Evolutionary conservation across 371 early-diverging fungal species (phyloP), one percentile per base, ranked within the genome.

Genomic region (Entomophthora muscae): DNA sequence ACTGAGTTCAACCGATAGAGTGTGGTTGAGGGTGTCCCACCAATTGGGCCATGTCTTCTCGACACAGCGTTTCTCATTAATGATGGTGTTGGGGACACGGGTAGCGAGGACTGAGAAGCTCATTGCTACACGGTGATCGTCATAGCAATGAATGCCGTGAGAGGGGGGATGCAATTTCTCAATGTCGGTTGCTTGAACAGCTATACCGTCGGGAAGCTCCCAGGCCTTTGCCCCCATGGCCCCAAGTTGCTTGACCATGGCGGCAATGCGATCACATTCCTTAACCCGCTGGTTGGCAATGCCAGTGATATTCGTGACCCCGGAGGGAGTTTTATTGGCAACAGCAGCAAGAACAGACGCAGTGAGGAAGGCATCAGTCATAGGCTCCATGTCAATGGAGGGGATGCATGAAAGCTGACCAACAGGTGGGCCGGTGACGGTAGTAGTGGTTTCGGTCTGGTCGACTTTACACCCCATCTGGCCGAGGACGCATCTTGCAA

Each of bases 361-460:
- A 1, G 98, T 97, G 71, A 97, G 75, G 77, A 97, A 97, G 5
- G 98, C 98, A 71, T 97, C 98, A 0, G 98, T 97, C 95, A 97
- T 92, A 13, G 89, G 84, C 72, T 94, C 95, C 98, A 97, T 97
- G 66, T 97, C 94, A 65, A 97, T 85, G 22, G 75, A 68, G 7
- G 83, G 75, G 3, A 97, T 70, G n/a, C 94, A 87, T 29, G 67
- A 70, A 54, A 95, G 75, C 52, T 71, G 69, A 1, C 86, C 88
- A 12, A 83, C 70, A 26, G 86, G 78, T 12, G 95, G 95, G 0
- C 95, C 95, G n/a, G 76, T 75, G 10, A 97, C 96, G 0, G 90
- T 93, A 1, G 95, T 95, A 0, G 89, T 78, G 0, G 83, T 83
- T 58, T 75, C 84, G 0, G 93, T 91, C 74, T 95, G 95, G 30